Percentiles rank a stretch among this genome's conserved stretches.
phyloP scores from a whole-genome alignment of 1,139 yeast species.

The Pichia sp. region DNA sequence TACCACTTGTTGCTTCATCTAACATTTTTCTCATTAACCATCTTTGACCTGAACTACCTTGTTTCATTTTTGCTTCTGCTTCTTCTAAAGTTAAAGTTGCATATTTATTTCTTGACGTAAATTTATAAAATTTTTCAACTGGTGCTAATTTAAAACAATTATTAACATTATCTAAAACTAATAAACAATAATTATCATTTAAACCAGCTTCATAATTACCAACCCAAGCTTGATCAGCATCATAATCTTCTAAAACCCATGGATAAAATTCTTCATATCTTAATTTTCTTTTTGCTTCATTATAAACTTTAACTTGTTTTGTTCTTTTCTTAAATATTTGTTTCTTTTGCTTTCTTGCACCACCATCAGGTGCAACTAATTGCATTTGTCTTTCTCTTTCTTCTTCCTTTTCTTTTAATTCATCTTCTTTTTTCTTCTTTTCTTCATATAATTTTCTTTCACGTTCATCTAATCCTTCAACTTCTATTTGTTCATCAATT shows the following conservation, averaged over 20 bases:
- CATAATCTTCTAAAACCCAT: constrained; percentile 96
- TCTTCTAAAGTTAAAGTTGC: constrained; percentile 93
- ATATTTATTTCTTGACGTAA: constrained; percentile 88
- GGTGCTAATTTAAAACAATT: constrained; percentile 78
- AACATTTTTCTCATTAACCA: constrained; percentile 95
- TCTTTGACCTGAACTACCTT: constrained; percentile 75
- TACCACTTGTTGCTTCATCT: constrained; percentile 42
- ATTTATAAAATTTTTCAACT: constrained; percentile 85
- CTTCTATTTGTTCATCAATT: constrained; percentile 26
- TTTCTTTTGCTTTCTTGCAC: constrained; percentile 62
- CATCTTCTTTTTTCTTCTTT: constrained; percentile 32
- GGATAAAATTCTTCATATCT: constrained; percentile 95
- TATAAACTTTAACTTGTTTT: constrained; percentile 71
- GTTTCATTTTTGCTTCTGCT: constrained; percentile 87
- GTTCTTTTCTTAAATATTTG: constrained; percentile 72
- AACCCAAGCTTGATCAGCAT: constrained; percentile 88
- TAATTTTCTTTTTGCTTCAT: constrained; percentile 73
- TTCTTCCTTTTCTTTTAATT: constrained; percentile 23
- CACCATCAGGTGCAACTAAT: constrained; percentile 90
- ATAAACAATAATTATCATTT: constrained; percentile 76
- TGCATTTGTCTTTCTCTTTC: constrained; percentile 46
- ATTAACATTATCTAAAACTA: constrained; percentile 81
- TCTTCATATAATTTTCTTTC: constrained; percentile 22
- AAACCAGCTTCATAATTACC: constrained; percentile 91
- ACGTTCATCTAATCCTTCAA: constrained; percentile 26